phyloP scores from a whole-genome alignment of 306 rosid species.

The Chamaecrista fasciculata region DNA sequence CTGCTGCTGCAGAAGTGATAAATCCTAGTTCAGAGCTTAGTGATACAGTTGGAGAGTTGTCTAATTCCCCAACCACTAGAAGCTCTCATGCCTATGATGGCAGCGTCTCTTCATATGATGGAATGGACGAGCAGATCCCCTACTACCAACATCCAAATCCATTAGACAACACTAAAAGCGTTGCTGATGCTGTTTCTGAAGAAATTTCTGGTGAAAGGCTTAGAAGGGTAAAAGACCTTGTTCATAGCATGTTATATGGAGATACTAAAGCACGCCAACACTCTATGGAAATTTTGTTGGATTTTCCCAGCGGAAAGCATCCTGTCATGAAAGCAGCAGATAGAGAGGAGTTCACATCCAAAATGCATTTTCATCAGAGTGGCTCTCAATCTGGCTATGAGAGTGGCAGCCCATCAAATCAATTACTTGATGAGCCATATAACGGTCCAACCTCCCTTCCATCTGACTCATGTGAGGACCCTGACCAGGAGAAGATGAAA shows the following conservation, averaged over 20 bases:
- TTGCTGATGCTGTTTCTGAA: conserved; percentile 33
- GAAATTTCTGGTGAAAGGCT: conserved; percentile 45
- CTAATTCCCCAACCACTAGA: conserved; percentile 49
- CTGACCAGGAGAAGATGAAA: conserved; percentile 65
- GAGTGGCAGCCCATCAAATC: conserved; percentile 48
- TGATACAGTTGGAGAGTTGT: conserved; percentile 32
- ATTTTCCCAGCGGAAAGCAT: conserved; percentile 36
- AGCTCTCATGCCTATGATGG: conserved; percentile 69
- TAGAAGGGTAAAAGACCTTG: conserved; percentile 42
- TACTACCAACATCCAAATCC: conserved; percentile 29
- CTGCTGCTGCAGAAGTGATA: conserved; percentile 34
- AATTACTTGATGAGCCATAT: conserved; percentile 45
- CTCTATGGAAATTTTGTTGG: conserved; percentile 9
- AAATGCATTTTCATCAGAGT: conserved; percentile 33
- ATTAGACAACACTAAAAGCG: conserved; percentile 30
- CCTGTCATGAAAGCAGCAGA: conserved; percentile 27
- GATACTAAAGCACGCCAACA: conserved; percentile 37
- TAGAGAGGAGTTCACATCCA: conserved; percentile 45
- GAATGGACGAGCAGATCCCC: conserved; percentile 47
- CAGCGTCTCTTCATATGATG: conserved; percentile 74
- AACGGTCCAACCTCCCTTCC: conserved; percentile 51
- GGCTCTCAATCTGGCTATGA: conserved; percentile 43
- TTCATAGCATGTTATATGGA: conserved; percentile 28
- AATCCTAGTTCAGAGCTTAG: conserved; percentile 49
- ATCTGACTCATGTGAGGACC: conserved; percentile 45